Conservation (phyloP, 257 asterid species). For the Salvia hispanica region DNA sequence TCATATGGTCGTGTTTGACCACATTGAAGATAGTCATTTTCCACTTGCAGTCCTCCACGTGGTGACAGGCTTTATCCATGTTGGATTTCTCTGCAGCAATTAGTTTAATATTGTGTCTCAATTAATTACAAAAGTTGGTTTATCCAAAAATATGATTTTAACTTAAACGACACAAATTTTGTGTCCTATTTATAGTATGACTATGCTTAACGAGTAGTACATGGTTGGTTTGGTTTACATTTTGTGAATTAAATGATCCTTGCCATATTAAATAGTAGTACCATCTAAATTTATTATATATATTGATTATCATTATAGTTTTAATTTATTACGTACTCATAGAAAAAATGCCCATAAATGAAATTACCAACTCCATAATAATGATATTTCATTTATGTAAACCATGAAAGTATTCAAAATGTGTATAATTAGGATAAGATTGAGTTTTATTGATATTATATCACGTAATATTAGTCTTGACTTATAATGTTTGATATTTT, state of each 20-base stretch:
- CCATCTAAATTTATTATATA: too few species aligned
- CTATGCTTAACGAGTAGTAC: background rate
- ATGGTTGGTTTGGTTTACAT: background rate
- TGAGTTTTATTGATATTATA: too few species aligned
- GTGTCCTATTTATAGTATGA: background rate
- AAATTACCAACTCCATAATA: background rate
- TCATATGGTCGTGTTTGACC: conserved; percentile 25
- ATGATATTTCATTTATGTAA: background rate
- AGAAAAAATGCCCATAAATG: too few species aligned
- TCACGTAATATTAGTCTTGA: too few species aligned
- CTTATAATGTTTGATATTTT: too few species aligned
- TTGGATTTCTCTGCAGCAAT: conserved; percentile 24
- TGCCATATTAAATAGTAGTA: too few species aligned
- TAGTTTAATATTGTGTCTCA: background rate
- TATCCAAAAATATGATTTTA: background rate
- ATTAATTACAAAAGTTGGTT: background rate
- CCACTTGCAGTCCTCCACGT: conserved; percentile 36
- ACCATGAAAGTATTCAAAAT: too few species aligned
- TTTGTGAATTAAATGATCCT: background rate
- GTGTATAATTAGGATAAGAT: too few species aligned
- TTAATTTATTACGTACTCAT: too few species aligned
- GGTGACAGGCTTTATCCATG: conserved; percentile 36
- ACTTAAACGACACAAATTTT: background rate
- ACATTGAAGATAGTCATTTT: conserved; percentile 29
- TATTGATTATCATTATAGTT: too few species aligned